Conservation (phyloP, 2,329 filamentous ascomycete species). For the Colletotrichum godetiae region DNA sequence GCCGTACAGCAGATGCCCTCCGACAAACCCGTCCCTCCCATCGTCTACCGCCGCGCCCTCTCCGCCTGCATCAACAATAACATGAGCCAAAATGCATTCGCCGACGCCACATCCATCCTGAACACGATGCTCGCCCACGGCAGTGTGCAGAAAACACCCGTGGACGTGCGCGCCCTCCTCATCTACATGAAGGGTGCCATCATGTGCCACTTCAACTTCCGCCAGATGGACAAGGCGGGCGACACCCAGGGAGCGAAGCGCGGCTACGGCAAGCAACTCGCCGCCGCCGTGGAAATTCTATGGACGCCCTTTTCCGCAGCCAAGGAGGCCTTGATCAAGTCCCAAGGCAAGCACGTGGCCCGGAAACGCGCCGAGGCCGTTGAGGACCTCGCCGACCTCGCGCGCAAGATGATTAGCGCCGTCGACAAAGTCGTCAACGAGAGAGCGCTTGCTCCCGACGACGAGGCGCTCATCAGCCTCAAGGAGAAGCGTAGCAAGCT, state of each 20-base stretch:
- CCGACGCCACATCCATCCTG: slow-evolving; percentile 73
- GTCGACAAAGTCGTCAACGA: slow-evolving; percentile 57
- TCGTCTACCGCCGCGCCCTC: slow-evolving; percentile 79
- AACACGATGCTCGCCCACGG: slow-evolving; percentile 65
- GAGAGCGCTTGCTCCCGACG: slow-evolving; percentile 46
- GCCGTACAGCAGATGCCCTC: slow-evolving; percentile 68
- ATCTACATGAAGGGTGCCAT: slow-evolving; percentile 69
- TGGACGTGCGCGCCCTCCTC: slow-evolving; percentile 63
- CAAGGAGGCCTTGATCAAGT: slow-evolving; percentile 50
- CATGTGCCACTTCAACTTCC: slow-evolving; percentile 55
- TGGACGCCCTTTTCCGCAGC: slow-evolving; percentile 60
- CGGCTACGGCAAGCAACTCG: slow-evolving; percentile 62
- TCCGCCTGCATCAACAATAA: slow-evolving; percentile 80
- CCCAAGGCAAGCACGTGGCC: slow-evolving; percentile 3
- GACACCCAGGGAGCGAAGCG: slow-evolving; percentile 49
- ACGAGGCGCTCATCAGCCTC: slow-evolving; percentile 46
- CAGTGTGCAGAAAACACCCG: neutral
- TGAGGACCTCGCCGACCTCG: slow-evolving; percentile 57
- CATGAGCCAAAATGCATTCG: slow-evolving; percentile 77
- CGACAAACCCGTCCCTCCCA: slow-evolving; percentile 52
- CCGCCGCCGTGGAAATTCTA: slow-evolving; percentile 60
- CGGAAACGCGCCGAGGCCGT: slow-evolving; percentile 46
- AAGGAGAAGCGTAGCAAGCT: slow-evolving; percentile 43
- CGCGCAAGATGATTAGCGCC: slow-evolving; percentile 57
- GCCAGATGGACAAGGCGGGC: slow-evolving; percentile 44